These are phyloP conservation scores for Uromyces viciae-fabae DNA, from an alignment of 1,284 basidiomycete species.

Conservation along the genomic window DNA sequence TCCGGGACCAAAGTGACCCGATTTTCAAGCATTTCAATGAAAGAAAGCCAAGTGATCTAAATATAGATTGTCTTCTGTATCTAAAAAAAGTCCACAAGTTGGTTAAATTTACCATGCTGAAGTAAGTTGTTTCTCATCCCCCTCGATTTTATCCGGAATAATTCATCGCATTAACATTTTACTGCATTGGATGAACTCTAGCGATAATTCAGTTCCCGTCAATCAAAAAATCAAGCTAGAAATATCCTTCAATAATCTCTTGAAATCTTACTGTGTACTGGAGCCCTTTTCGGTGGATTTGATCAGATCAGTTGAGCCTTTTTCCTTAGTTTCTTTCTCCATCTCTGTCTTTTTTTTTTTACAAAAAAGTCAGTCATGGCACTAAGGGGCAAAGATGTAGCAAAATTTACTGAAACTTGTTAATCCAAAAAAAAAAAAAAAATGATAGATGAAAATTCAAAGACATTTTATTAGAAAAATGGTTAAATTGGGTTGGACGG, in stretches of 20 bases:
- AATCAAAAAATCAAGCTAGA: background rate
- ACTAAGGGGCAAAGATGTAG: no score
- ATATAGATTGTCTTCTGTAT: background rate
- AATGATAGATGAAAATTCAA: background rate
- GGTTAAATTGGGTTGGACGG: constrained; percentile 15
- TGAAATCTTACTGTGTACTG: background rate
- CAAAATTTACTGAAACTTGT: no score
- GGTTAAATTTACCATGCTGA: background rate
- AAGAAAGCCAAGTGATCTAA: no score
- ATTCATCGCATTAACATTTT: background rate
- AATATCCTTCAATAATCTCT: background rate
- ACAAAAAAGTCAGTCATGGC: no score
- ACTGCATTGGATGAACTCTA: background rate
- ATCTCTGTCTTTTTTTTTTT: background rate
- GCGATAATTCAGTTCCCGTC: background rate
- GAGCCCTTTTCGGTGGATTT: constrained; percentile 20
- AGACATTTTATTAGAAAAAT: constrained; percentile 1
- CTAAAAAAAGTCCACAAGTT: background rate
- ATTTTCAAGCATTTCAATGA: no score
- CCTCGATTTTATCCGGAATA: background rate
- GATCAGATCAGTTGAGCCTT: constrained; percentile 9
- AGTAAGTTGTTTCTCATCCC: background rate
- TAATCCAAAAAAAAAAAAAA: background rate
- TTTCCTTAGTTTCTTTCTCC: background rate
- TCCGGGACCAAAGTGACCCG: background rate